A percentile compares a stretch with the other conserved stretches of the same genome.
Conservation (phyloP, 2,329 filamentous ascomycete genomes). For the Talaromyces piceae region DNA sequence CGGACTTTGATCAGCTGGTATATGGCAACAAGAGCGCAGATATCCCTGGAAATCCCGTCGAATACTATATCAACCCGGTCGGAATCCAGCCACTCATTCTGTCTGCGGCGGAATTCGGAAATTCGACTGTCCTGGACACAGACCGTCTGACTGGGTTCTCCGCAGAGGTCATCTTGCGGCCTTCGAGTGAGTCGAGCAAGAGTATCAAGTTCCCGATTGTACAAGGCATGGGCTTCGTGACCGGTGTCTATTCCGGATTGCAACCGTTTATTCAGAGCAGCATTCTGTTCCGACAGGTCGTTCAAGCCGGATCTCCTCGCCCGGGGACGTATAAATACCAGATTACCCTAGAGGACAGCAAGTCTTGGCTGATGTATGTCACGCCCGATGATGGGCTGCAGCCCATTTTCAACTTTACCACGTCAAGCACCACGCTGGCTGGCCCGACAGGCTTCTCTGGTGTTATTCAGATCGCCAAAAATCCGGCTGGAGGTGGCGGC, state of each 20-base stretch:
- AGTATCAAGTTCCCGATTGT: slow-evolving; percentile 72
- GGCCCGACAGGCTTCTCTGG: slow-evolving; percentile 65
- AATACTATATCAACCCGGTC: slow-evolving; percentile 74
- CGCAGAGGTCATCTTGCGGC: slow-evolving; percentile 60
- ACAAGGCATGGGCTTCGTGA: slow-evolving; percentile 85
- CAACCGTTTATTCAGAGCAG: slow-evolving; percentile 67
- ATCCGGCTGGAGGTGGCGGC: slow-evolving; percentile 49
- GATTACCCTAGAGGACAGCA: slow-evolving; percentile 63
- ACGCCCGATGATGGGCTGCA: slow-evolving; percentile 49
- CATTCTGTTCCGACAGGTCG: slow-evolving; percentile 64
- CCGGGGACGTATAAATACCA: slow-evolving; percentile 68
- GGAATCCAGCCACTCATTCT: slow-evolving; percentile 75
- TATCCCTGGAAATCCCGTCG: slow-evolving; percentile 49
- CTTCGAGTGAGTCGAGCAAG: slow-evolving; percentile 46
- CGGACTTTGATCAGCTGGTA: slow-evolving; percentile 59
- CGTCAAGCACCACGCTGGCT: slow-evolving; percentile 56
- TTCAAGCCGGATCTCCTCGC: slow-evolving; percentile 47
- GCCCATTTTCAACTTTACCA: slow-evolving; percentile 58
- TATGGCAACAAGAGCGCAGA: slow-evolving; percentile 52
- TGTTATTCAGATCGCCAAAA: slow-evolving; percentile 74
- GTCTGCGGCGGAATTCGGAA: slow-evolving; percentile 66
- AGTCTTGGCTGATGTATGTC: slow-evolving; percentile 74
- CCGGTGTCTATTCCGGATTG: slow-evolving; percentile 63
- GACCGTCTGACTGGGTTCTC: slow-evolving; percentile 51
- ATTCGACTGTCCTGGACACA: slow-evolving; percentile 49